Percentiles rank a stretch among this genome's conserved stretches.
These are phyloP conservation scores for Sugiyamaella qingdaonensis DNA, from an alignment of 805 yeast genomes.

Conservation along the genomic window DNA sequence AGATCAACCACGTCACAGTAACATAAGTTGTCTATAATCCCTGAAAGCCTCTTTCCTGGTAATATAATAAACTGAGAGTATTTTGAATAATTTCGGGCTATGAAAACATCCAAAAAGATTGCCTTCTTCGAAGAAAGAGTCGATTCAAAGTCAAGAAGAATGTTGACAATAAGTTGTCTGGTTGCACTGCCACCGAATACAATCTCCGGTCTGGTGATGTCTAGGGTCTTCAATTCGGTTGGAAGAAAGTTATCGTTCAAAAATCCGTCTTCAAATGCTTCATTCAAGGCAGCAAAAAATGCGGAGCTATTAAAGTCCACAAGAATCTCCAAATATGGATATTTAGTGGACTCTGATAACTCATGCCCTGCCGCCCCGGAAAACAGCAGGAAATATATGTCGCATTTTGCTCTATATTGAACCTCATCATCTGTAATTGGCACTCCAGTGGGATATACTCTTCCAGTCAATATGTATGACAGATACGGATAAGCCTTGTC, in stretches of 20 bases:
- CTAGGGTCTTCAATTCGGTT: constrained; percentile 19
- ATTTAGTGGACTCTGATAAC: constrained; percentile 26
- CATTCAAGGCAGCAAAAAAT: constrained; percentile 66
- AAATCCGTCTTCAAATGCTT: constrained; percentile 74
- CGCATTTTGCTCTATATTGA: constrained; percentile 43
- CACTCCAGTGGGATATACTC: constrained; percentile 73
- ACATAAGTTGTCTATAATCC: constrained; percentile 50
- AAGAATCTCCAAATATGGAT: constrained; percentile 64
- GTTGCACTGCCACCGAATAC: constrained; percentile 39
- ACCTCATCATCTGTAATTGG: constrained; percentile 36
- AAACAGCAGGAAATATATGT: constrained; percentile 55
- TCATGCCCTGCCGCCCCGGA: constrained; percentile 37
- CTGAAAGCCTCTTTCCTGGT: constrained; percentile 53
- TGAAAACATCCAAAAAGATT: constrained; percentile 50
- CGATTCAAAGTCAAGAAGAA: constrained; percentile 50
- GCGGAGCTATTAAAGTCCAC: constrained; percentile 54
- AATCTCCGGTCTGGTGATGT: constrained; percentile 16
- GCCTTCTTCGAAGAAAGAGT: neutral
- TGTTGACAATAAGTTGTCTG: constrained; percentile 75
- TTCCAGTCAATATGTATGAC: constrained; percentile 65
- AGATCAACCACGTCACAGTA: constrained; percentile 24
- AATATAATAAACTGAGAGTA: constrained; percentile 77
- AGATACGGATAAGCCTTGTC: constrained; percentile 54
- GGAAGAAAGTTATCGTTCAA: constrained; percentile 49
- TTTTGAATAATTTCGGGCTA: constrained; percentile 79